A percentile compares a stretch with the other conserved stretches of the same genome.
phyloP scores from a whole-genome alignment of 805 yeast species.

The Pichia eremophila region DNA sequence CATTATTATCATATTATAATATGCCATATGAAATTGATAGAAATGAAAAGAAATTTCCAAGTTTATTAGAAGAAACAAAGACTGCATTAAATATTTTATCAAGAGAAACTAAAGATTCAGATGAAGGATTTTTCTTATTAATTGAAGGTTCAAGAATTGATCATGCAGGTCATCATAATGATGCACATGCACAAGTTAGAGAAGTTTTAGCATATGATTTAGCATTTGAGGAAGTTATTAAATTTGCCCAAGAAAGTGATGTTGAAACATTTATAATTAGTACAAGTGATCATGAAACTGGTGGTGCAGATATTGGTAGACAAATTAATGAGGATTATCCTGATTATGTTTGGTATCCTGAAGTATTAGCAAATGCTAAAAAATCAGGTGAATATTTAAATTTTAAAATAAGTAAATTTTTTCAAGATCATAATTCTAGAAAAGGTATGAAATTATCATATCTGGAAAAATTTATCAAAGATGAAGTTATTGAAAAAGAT shows the following conservation, averaged over 20 bases:
- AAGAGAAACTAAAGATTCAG: conserved; percentile 60
- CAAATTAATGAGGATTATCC: conserved; percentile 66
- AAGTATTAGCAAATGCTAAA: conserved; percentile 55
- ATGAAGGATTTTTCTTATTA: conserved; percentile 76
- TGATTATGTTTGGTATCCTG: conserved; percentile 82
- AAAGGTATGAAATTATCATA: conserved; percentile 1
- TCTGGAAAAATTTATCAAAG: conserved; percentile 37
- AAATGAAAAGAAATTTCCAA: conserved; percentile 50
- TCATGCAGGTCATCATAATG: conserved; percentile 91
- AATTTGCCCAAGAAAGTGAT: conserved; percentile 58
- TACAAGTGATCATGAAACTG: conserved; percentile 94
- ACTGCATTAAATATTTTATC: conserved; percentile 65
- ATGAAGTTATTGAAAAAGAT: conserved; percentile 49
- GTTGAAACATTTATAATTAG: conserved; percentile 72
- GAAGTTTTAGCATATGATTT: conserved; percentile 84
- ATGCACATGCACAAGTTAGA: conserved; percentile 88
- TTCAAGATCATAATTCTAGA: background rate
- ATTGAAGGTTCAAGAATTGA: conserved; percentile 92
- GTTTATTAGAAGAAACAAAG: conserved; percentile 66
- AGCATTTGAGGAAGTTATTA: conserved; percentile 65
- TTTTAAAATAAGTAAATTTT: conserved; percentile 29
- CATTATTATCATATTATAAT: conserved; percentile 64
- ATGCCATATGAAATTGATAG: conserved; percentile 84
- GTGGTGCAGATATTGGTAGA: conserved; percentile 83
- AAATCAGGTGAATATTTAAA: conserved; percentile 72